phyloP scores from a whole-genome alignment of 225 moss, liverwort and hornwort genomes.

The Neckera pumila region DNA sequence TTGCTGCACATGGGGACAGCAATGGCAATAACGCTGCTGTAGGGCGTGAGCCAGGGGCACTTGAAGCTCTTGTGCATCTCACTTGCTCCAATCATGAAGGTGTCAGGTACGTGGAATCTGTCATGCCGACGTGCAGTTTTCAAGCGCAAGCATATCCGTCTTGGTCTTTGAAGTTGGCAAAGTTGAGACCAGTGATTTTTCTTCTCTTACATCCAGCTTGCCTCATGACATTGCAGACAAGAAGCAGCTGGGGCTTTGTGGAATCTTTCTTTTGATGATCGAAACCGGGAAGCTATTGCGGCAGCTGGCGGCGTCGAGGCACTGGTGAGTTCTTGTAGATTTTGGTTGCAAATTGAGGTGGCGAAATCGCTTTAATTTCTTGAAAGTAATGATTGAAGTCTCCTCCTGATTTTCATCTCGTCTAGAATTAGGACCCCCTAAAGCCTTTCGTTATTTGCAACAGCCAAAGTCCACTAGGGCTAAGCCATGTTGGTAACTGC shows the following conservation, averaged over 20 bases:
- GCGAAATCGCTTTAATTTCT: neutral
- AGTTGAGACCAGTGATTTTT: neutral
- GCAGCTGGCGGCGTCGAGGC: conserved; percentile 87
- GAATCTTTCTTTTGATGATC: conserved; percentile 97
- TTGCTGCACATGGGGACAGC: conserved; percentile 97
- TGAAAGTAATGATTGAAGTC: neutral
- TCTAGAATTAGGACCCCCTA: neutral
- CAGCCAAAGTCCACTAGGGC: no score
- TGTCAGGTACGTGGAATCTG: conserved; percentile 47
- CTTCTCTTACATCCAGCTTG: neutral
- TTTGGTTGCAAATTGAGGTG: neutral
- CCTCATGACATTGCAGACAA: conserved; percentile 37
- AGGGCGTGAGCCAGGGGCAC: conserved; percentile 71
- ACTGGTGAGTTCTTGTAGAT: conserved; percentile 35
- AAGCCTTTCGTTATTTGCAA: neutral
- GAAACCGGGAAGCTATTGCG: conserved; percentile 90
- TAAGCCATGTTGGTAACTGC: neutral
- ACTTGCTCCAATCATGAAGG: conserved; percentile 91
- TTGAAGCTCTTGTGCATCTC: conserved; percentile 89
- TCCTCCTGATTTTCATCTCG: neutral
- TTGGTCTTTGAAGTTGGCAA: neutral
- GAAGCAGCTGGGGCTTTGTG: conserved; percentile 95
- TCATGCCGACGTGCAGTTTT: neutral
- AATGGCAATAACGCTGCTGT: conserved; percentile 98
- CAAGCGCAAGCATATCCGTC: neutral